Base-by-base conservation (phyloP, 805 yeast species). In the Spathaspora girioi region DNA sequence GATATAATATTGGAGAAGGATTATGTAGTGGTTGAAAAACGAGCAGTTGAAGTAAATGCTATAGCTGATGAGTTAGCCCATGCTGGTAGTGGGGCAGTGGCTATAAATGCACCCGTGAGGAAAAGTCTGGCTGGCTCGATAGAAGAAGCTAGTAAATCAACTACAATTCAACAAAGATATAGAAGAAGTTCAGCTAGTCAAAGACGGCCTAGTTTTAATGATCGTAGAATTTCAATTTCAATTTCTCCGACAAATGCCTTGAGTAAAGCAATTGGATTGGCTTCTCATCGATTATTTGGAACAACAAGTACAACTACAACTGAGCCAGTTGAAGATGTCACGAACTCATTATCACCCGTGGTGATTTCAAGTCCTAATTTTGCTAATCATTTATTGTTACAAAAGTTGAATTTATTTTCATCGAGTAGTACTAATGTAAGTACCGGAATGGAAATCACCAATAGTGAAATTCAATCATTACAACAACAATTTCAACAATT, bases 31-130 rank as follows among this genome's bases (percentile, higher is more conserved):
- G 92, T 93, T 27, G 98, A 93, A 66, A 94, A 93, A 66, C 80
- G 96, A 47, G 89, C 94, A 0, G 97, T 93, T 3, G 98, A 94
- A 64, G 96, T 93, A 8, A 93, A 93, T 71, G 93, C 96, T 2
- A 76, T 94, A 51, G 99, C 99, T 2, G 98, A 93, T 67, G 97
- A 92, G 65, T 71, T 93, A 48, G 92, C 89, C 14, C 71, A 74
- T 52, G 84, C 84, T 2, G 84, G 84, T 1, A 67, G 75, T 51
- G 77, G 79, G 6, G 75, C 78, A 5, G 76, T 78, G 31, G 84
- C 80, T 1, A 75, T 73, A n/a, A 60, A 60, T 43, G 18, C 43
- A 46, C 60, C 64, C 3, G 26, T 6, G 8, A 63, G 70, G 32
- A 63, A 67, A 54, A 71, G 73, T 10, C 66, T 66, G 56, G 59